phyloP scores from a whole-genome alignment of 2,329 filamentous ascomycete genomes.

The Aspergillus sp. region DNA sequence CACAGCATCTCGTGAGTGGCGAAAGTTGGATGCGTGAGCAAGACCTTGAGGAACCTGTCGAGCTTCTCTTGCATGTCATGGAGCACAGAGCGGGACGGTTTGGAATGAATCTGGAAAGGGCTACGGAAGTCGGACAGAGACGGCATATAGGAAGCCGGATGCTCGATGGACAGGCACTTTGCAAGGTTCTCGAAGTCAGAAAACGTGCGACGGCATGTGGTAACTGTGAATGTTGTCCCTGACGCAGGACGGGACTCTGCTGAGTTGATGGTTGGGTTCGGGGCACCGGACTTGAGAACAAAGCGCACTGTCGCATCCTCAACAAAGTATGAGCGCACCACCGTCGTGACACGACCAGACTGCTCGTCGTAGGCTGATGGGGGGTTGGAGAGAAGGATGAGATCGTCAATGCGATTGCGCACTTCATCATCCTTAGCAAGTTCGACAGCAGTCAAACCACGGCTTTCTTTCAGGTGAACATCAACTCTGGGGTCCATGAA shows the following conservation, averaged over 20 bases:
- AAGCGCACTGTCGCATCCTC: constrained; percentile 93
- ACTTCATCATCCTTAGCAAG: constrained; percentile 98
- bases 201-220: constrained; percentile 85
- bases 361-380: constrained; percentile 54
- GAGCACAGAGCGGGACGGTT: constrained; percentile 81
- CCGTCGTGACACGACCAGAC: constrained; percentile 83
- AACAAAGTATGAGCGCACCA: constrained; percentile 94
- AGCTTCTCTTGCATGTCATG: constrained; percentile 84
- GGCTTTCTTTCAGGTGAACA: constrained; percentile 75
- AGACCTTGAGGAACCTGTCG: constrained; percentile 82
- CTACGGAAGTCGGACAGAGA: constrained; percentile 74
- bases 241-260: constrained; percentile 49
- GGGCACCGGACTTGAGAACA: constrained; percentile 90
- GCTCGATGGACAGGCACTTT: constrained; percentile 79
- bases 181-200: constrained; percentile 89
- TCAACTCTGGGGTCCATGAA: constrained; percentile 89
- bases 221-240: constrained; percentile 82
- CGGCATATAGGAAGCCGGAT: constrained; percentile 94
- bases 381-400: constrained; percentile 76
- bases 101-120: constrained; percentile 90
- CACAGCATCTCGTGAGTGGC: constrained; percentile 95
- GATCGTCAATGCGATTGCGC: constrained; percentile 91
- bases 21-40: constrained; percentile 88
- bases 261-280: constrained; percentile 48
- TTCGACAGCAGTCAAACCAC: constrained; percentile 91